Base-by-base conservation (phyloP, 2,329 filamentous ascomycete species). In the Ceratocystis papillata region DNA sequence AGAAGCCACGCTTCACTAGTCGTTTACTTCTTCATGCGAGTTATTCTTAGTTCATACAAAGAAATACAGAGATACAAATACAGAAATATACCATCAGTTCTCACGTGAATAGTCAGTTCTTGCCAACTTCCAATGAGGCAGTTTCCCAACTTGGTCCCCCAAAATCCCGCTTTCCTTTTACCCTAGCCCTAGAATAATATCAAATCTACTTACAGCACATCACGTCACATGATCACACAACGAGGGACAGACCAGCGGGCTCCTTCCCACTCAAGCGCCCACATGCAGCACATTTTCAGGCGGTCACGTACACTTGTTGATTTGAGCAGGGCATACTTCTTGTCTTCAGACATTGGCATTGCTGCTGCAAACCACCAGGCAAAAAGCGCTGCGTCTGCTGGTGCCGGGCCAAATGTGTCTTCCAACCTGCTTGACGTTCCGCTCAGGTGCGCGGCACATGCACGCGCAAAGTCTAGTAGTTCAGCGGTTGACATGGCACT, bases 331-430 rank as follows among this genome's bases (percentile, higher is more conserved):
- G 82, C 79, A 70, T 96, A 95, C 73, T 93, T 95, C 71, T 94
- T 87, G 33, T 84, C 78, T 30, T 94, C 88, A 15, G 83, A 81
- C 46, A 94, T 85, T 0, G 90, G 90, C 12, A 96, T 75, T 22
- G 94, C 85, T 72, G 85, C 89, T 8, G 88, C 91, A 70, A 96
- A 87, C 92, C 92, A 96, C 81, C 91, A 96, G 0, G 91, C 89
- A 70, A 96, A 94, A 1, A 84, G 74, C 2, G 86, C 86, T 0
- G 90, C 86, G 71, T 96, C 89, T 17, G 83, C 79, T 0, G 90
- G 91, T 22, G 87, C 87, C 67, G 88, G 83, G 12, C 91, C 91
- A 70, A 92, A 77, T 44, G 92, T 86, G 7, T 50, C 85, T 81
- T 65, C 88, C 83, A 33, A 95, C 78, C 90, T 90, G 96, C 0